Percentiles rank a stretch among this genome's conserved stretches.
Evolutionary conservation across 202 grass and related monocot species (phyloP).

Genomic region (Setaria viridis): DNA sequence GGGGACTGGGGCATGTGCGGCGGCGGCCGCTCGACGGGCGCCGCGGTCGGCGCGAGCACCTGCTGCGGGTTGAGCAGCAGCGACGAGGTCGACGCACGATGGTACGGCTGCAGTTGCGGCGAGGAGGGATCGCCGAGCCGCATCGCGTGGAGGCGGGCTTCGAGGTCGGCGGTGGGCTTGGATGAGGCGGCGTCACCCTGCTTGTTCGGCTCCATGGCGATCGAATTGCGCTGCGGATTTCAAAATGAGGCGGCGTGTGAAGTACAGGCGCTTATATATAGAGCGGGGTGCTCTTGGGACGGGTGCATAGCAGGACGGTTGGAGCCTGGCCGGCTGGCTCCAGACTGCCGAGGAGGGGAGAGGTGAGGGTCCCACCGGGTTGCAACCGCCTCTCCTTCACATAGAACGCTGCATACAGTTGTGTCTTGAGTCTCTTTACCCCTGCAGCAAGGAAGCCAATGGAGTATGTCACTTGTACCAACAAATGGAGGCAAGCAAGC

Average conservation of each 20-base stretch:
- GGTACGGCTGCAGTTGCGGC: too few species aligned
- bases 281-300: neutral
- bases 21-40: too few species aligned
- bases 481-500: neutral
- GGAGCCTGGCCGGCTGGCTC: neutral
- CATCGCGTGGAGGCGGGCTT: neutral
- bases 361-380: neutral
- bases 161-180: neutral
- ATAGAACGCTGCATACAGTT: neutral
- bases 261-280: neutral
- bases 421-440: neutral
- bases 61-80: neutral
- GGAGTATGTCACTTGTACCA: neutral
- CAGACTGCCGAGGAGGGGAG: neutral
- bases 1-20: too few species aligned
- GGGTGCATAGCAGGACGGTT: too few species aligned
- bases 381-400: neutral
- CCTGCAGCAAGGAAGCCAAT: slow-evolving; percentile 4
- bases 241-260: neutral
- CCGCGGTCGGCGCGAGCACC: neutral
- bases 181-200: neutral
- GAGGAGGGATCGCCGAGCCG: neutral
- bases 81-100: too few species aligned
- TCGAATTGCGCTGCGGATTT: neutral
- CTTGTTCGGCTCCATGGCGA: slow-evolving; percentile 16